phyloP scores from a whole-genome alignment of 495 filamentous ascomycete species.

The Aspergillus campestris region DNA sequence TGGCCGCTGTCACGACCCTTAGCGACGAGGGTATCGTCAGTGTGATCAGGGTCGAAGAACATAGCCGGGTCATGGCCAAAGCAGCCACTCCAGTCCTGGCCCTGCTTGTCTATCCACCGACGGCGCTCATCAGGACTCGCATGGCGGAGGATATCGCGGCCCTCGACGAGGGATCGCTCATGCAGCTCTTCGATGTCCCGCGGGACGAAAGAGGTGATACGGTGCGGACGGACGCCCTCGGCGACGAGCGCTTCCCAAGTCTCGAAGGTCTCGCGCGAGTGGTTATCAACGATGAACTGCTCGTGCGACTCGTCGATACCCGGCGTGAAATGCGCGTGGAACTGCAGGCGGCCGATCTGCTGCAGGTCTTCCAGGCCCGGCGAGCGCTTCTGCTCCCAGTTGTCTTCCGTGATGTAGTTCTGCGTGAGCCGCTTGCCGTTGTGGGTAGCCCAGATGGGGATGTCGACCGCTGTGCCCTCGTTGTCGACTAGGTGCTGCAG shows the following conservation, averaged over 20 bases:
- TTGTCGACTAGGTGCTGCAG: constrained; percentile 76
- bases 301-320: constrained; percentile 86
- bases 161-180: constrained; percentile 66
- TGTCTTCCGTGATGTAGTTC: constrained; percentile 78
- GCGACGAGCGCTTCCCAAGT: constrained; percentile 84
- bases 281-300: constrained; percentile 75
- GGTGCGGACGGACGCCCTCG: constrained; percentile 67
- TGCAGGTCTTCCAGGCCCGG: constrained; percentile 62
- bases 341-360: constrained; percentile 72
- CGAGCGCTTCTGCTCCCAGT: constrained; percentile 46
- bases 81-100: constrained; percentile 82
- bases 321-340: constrained; percentile 73
- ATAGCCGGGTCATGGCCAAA: constrained; percentile 60
- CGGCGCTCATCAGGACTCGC: constrained; percentile 60
- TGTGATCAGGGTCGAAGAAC: constrained; percentile 30
- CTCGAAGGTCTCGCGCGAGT: constrained; percentile 86
- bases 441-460: constrained; percentile 81
- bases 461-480: constrained; percentile 63
- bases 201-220: constrained; percentile 61
- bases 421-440: constrained; percentile 67
- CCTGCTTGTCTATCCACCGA: constrained; percentile 71
- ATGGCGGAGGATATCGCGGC: constrained; percentile 67
- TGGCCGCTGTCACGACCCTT: too few species aligned
- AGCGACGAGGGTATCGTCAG: too few species aligned
- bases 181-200: constrained; percentile 60